Evolutionary conservation across 2,329 filamentous ascomycete species (phyloP), one percentile per base, ranked within the genome.

Genomic region (Talaromyces sp.): DNA sequence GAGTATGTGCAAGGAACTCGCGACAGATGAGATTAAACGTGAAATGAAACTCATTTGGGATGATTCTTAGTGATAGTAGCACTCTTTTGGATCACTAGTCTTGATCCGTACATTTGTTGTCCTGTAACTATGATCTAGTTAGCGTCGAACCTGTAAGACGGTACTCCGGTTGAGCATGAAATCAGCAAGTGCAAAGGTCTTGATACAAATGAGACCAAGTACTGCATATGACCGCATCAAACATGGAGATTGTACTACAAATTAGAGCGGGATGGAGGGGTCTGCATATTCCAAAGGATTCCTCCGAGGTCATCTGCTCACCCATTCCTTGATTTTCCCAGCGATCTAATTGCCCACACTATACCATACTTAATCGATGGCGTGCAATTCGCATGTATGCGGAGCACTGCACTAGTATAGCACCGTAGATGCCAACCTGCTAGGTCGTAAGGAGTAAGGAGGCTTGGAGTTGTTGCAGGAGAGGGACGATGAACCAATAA

Each of bases 271-370:
- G 33, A 37, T 39, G 52, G 52, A 56, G 52, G 52, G 52, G 52
- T 37, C 33, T 39, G 33, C n/a, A 14, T 22, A 56, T 56, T 33
- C 39, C 52, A 22, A 37, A 37, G 31, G 33, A 56, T 14, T 37
- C 11, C 52, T 39, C 33, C 52, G 33, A 61, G 31, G 59, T 61
- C 59, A 61, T 35, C 24, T 47, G 59, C 59, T 39, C 52, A 39
- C n/a, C 13, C n/a, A 41, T 52, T 61, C 59, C 59, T 50, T 50
- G 59, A 52, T 61, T 61, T 31, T 60, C 37, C 50, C 52, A 56
- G 31, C 33, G 52, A 56, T 14, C 50, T 56, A 56, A 22, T 19
- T 19, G 50, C 52, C 33, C 52, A 39, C 52, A 24, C 52, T 56
- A 37, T 35, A 54, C 49, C 14, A 14, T 54, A 54, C 27, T 35